Evolutionary conservation across 805 yeast species (phyloP).

Genomic region (Saturnispora dispora): DNA sequence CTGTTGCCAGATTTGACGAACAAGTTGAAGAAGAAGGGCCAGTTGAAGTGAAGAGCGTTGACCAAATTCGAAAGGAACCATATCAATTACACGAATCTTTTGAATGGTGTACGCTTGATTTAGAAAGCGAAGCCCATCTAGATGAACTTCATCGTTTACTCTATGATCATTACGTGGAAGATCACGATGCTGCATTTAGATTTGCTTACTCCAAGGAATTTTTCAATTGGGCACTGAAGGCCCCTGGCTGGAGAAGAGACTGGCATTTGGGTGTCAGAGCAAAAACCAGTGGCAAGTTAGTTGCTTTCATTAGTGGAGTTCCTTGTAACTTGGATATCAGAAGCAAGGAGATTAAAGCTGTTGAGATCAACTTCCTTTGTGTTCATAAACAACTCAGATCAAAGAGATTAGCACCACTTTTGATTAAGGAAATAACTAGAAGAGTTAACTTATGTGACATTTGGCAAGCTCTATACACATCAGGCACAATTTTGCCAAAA

Average conservation of each 20-base stretch:
- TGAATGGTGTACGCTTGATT: slow-evolving; percentile 81
- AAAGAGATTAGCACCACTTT: slow-evolving; percentile 89
- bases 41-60: slow-evolving; percentile 66
- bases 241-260: slow-evolving; percentile 85
- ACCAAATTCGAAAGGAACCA: slow-evolving; percentile 63
- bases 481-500: slow-evolving; percentile 85
- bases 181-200: slow-evolving; percentile 82
- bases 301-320: slow-evolving; percentile 87
- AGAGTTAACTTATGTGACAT: slow-evolving; percentile 75
- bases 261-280: slow-evolving; percentile 96
- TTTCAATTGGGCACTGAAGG: slow-evolving; percentile 85
- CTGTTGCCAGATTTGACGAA: slow-evolving; percentile 75
- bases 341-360: slow-evolving; percentile 44
- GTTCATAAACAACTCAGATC: slow-evolving; percentile 88
- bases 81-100: slow-evolving; percentile 66
- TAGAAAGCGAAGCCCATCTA: slow-evolving; percentile 44
- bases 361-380: slow-evolving; percentile 88
- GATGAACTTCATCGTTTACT: slow-evolving; percentile 72
- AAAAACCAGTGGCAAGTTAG: slow-evolving; percentile 60
- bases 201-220: slow-evolving; percentile 80
- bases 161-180: slow-evolving; percentile 91
- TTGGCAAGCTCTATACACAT: slow-evolving; percentile 96
- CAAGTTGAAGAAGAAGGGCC: slow-evolving; percentile 61
- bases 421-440: slow-evolving; percentile 90
- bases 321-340: slow-evolving; percentile 62